Evolutionary conservation across 2,329 filamentous ascomycete species (phyloP), one percentile per base, ranked within the genome.

Genomic region (Mycosphaerella sp.): DNA sequence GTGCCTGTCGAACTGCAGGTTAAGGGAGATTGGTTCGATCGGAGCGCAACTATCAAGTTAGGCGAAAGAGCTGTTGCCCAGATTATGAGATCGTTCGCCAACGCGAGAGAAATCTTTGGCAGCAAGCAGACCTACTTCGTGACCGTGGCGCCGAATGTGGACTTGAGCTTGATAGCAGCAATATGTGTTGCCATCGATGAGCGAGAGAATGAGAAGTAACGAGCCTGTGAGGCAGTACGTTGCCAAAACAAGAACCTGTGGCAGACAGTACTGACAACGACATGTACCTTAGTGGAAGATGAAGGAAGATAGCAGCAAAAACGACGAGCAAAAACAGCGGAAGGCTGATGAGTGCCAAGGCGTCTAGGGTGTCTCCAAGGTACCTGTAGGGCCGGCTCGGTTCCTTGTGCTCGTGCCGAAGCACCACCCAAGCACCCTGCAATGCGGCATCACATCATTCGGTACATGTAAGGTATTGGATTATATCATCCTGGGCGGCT

Each of bases 101-200:
- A 76, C 57, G 72, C 71, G 30, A 71, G 80, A 28, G 75, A 86
- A 59, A 62, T 84, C 1, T 64, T 85, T 18, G 77, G 76, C 36
- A 78, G 75, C 8, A 75, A 83, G 68, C 81, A 86, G 68, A 84
- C 81, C 3, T 87, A 87, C 58, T 77, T 73, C 1, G 73, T 87
- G 4, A 74, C 74, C 0, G 75, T 87, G 5, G 82, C 82, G 1
- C 80, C 83, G 0, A 79, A 79, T 13, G 79, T 85, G 6, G 84
- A 88, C 61, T 75, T 85, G 67, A 77, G 80, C 3, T 62, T 87
- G 41, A 77, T 87, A 57, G 79, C 75, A 0, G 84, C 83, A 9
- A 71, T 87, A 61, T 86, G 82, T 62, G 81, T 87, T 46, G 81
- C 78, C 54, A 69, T 87, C 53, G 84, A 87, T 57, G 82, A 86